Conservation (phyloP, 305 asterid genomes). For the Striga hermonthica region DNA sequence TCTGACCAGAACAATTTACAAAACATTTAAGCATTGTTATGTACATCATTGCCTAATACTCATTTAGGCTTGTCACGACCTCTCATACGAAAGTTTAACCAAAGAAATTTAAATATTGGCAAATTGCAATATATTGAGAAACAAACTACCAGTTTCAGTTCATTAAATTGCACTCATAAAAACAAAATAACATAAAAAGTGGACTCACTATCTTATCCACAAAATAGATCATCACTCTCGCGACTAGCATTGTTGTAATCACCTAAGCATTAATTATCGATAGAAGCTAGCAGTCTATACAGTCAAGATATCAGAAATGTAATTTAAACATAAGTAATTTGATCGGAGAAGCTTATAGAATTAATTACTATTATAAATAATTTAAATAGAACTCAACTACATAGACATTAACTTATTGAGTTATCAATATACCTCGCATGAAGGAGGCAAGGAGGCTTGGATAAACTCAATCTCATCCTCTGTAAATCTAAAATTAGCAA, state of each 20-base stretch:
- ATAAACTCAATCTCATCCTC: slow-evolving; percentile 83
- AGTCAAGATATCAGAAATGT: not conserved
- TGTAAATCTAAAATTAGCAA: slow-evolving; percentile 71
- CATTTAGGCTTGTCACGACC: no score
- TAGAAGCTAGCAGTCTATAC: slow-evolving; percentile 9
- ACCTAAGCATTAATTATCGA: not conserved
- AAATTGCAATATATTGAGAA: not conserved
- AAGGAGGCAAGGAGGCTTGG: slow-evolving; percentile 56
- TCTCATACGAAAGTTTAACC: no score
- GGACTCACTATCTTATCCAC: slow-evolving; percentile 19
- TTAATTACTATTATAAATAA: not conserved
- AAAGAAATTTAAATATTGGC: no score
- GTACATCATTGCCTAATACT: no score
- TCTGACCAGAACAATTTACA: slow-evolving; percentile 14
- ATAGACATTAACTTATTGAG: slow-evolving; percentile 18
- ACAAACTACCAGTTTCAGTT: not conserved
- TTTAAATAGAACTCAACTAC: slow-evolving; percentile 20
- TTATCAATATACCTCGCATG: slow-evolving; percentile 70
- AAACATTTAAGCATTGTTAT: not conserved
- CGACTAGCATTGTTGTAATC: not conserved
- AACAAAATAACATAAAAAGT: no score
- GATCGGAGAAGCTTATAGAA: slow-evolving; percentile 1
- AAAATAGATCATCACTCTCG: not conserved
- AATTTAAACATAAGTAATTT: slow-evolving; percentile 2
- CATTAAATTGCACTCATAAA: not conserved